A percentile compares a stretch with the other conserved stretches of the same genome.
Conservation (phyloP, 768 basidiomycete species). For the Leccinum imitatum region DNA sequence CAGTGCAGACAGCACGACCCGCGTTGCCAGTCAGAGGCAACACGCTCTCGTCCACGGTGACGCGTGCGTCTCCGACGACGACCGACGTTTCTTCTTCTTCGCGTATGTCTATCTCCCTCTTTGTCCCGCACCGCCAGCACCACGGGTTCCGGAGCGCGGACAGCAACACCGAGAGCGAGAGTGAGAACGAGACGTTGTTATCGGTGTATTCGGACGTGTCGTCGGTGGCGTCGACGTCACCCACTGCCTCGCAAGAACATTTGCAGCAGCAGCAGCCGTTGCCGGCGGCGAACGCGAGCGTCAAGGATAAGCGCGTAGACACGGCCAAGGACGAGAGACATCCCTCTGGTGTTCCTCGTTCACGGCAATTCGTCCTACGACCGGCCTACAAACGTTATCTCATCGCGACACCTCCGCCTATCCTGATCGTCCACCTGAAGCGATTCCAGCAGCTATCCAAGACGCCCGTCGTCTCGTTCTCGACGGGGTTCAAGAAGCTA, state of each 20-base stretch:
- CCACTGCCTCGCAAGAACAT: slow-evolving; percentile 32
- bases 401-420: slow-evolving; percentile 79
- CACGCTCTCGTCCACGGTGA: slow-evolving; percentile 9
- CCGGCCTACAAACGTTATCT: slow-evolving; percentile 95
- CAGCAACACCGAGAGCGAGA: slow-evolving; percentile 32
- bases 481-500: slow-evolving; percentile 80
- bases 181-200: slow-evolving; percentile 33
- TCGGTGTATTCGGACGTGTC: slow-evolving; percentile 37
- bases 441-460: slow-evolving; percentile 86
- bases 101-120: slow-evolving; percentile 24
- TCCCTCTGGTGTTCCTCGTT: slow-evolving; percentile 34
- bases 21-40: slow-evolving; percentile 8
- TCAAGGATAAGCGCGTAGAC: not conserved
- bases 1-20: slow-evolving; percentile 22
- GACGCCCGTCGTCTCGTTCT: slow-evolving; percentile 58
- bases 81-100: slow-evolving; percentile 21
- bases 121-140: slow-evolving; percentile 28
- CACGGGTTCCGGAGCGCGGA: slow-evolving; percentile 23
- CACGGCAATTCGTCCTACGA: slow-evolving; percentile 69
- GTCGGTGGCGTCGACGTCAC: slow-evolving; percentile 33
- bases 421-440: slow-evolving; percentile 91
- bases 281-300: slow-evolving; percentile 14
- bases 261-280: slow-evolving; percentile 12
- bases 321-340: slow-evolving; percentile 33
- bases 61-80: slow-evolving; percentile 9